These are phyloP conservation scores for Botryosphaeria dothidea DNA, from an alignment of 2,329 filamentous ascomycete genomes.

Conservation along the genomic window DNA sequence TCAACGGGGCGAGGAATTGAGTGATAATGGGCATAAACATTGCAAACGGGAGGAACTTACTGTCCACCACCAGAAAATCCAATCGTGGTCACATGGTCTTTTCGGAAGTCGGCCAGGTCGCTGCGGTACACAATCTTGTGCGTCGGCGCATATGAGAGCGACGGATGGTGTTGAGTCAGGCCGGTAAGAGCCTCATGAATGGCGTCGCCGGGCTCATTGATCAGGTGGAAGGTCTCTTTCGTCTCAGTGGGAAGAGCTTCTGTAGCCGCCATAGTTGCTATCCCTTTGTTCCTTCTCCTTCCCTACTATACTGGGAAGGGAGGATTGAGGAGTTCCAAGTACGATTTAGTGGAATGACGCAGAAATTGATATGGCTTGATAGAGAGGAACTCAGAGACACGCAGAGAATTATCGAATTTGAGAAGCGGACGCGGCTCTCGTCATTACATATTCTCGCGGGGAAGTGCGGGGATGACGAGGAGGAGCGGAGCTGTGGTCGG, in stretches of 20 bases:
- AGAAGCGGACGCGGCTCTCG: neutral
- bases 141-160: conserved; percentile 33
- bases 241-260: neutral
- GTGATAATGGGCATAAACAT: neutral
- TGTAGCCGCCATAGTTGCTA: neutral
- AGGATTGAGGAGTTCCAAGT: too few species aligned
- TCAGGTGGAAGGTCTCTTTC: conserved; percentile 38
- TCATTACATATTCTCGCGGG: conserved; percentile 5
- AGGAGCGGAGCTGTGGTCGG: neutral
- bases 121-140: conserved; percentile 40
- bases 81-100: conserved; percentile 36
- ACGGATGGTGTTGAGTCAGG: conserved; percentile 35
- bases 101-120: conserved; percentile 32
- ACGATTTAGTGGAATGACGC: too few species aligned
- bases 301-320: neutral
- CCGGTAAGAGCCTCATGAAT: conserved; percentile 38
- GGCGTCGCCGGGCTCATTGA: conserved; percentile 35
- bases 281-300: neutral
- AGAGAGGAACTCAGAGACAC: neutral
- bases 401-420: neutral
- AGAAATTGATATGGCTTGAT: too few species aligned
- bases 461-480: conserved; percentile 3
- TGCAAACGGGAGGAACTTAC: neutral
- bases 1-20: neutral
- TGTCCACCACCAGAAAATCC: conserved; percentile 40